These are phyloP conservation scores for Xylaria sp. DNA, from an alignment of 2,329 filamentous ascomycete genomes.

Conservation along the genomic window DNA sequence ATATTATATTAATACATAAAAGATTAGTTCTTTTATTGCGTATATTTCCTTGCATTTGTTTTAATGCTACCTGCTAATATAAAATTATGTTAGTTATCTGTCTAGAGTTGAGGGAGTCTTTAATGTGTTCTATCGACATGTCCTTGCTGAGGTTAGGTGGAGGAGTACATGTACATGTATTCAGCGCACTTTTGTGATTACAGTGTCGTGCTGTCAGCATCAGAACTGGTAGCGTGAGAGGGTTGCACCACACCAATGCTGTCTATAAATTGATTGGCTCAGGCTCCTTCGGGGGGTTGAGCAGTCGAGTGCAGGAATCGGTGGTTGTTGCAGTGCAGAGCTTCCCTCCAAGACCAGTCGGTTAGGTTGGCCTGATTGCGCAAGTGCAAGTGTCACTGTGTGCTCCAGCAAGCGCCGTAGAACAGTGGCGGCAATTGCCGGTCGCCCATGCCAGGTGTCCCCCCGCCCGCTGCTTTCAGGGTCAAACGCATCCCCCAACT, in stretches of 20 bases:
- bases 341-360: slow-evolving; percentile 27
- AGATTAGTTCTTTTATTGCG: too few relatives aligned
- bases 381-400: slow-evolving; percentile 43
- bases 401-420: slow-evolving; percentile 40
- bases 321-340: slow-evolving; percentile 24
- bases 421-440: slow-evolving; percentile 48
- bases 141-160: not conserved
- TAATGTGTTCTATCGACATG: too few relatives aligned
- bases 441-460: slow-evolving; percentile 26
- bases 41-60: too few relatives aligned
- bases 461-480: slow-evolving; percentile 44
- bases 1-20: too few relatives aligned
- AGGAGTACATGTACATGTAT: slow-evolving; percentile 14
- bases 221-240: slow-evolving; percentile 32
- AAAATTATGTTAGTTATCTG: not conserved
- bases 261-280: slow-evolving; percentile 45
- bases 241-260: slow-evolving; percentile 46
- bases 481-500: slow-evolving; percentile 48
- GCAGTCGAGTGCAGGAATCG: slow-evolving; percentile 17
- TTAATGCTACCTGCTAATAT: too few relatives aligned
- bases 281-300: slow-evolving; percentile 38
- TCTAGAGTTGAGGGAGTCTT: too few relatives aligned
- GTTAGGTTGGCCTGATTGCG: slow-evolving; percentile 36
- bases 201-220: slow-evolving; percentile 27
- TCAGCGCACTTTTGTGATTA: slow-evolving; percentile 24